phyloP scores from a whole-genome alignment of 257 asterid species.

The Solanum pimpinellifolium region DNA sequence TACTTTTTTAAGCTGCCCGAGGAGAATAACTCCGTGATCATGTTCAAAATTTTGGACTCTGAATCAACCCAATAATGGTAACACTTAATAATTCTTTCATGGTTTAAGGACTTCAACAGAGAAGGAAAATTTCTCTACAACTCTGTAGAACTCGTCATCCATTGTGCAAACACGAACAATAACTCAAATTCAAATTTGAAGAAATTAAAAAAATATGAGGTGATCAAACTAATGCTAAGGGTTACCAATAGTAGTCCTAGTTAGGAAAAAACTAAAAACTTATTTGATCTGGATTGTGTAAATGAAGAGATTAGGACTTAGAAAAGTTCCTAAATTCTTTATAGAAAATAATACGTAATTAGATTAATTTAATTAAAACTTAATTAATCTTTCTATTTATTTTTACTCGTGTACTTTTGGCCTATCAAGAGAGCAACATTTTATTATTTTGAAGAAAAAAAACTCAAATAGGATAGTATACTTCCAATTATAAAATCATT shows the following conservation, averaged over 20 bases:
- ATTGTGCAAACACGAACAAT: background rate
- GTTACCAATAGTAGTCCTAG: background rate
- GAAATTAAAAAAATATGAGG: background rate
- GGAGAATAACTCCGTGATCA: constrained; percentile 17
- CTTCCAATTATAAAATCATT: too few species aligned
- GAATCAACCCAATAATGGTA: constrained; percentile 24
- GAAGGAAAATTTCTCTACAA: background rate
- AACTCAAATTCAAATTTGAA: background rate
- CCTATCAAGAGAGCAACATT: background rate
- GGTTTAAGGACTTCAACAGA: constrained; percentile 18
- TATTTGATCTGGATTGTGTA: background rate
- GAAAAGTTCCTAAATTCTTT: background rate
- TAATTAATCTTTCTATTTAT: background rate
- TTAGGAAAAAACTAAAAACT: background rate
- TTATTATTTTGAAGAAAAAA: too few species aligned
- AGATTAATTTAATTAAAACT: background rate
- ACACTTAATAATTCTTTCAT: constrained; percentile 29
- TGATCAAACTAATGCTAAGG: background rate
- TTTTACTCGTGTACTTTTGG: background rate
- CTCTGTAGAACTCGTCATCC: background rate
- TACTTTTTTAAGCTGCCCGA: background rate
- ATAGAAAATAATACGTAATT: background rate
- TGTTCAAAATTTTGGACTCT: constrained; percentile 5
- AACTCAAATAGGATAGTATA: background rate
- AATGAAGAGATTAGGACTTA: background rate